Base-by-base conservation (phyloP, 2,329 filamentous ascomycete genomes). In the Clathrospora elynae region DNA sequence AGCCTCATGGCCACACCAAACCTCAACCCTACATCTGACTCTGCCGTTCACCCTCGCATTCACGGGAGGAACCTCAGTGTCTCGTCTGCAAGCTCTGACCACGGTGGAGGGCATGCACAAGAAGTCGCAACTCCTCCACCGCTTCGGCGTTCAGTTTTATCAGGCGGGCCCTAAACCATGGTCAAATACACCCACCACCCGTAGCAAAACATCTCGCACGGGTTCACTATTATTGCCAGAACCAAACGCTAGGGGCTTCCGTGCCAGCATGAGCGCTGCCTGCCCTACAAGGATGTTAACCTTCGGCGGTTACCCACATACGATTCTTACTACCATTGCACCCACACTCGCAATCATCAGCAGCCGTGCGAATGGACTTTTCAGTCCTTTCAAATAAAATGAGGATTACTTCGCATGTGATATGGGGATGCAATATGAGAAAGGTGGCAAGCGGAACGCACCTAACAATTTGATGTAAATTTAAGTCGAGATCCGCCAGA, bases 251-350 rank as follows among this genome's bases (percentile, higher is more conserved):
- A 46, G 52, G 18, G 53, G 58, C 5, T 53, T 67, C 20, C 45
- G 60, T 14, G 48, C 59, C 29, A 66, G 60, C 42, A 61, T 65
- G 48, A 66, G 55, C 28, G 58, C 61, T 22, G 67, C 71, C 5
- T 73, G 64, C 44, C 71, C 72, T 1, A 74, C 67, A 1, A 66
- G 60, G 28, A 66, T 74, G 61, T 62, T 71, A 2, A 62, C 39
- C 18, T 57, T 61, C 32, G 46, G 58, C 12, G 61, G 62, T 7
- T 54, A 61, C 46, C 59, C 54, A 6, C 53, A 59, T 18, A 70
- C 69, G 2, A 55, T 64, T 22, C 46, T 75, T 32, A 60, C 61
- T 7, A 66, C 68, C 0, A 73, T 75, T 19, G 71, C 71, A n/a
- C 71, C 67, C 3, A 75, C 71, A 5, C 71, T 72, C n/a, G 62